These are phyloP conservation scores for Moesziomyces aphidis DNA, from an alignment of 1,284 basidiomycete genomes.

Conservation along the genomic window DNA sequence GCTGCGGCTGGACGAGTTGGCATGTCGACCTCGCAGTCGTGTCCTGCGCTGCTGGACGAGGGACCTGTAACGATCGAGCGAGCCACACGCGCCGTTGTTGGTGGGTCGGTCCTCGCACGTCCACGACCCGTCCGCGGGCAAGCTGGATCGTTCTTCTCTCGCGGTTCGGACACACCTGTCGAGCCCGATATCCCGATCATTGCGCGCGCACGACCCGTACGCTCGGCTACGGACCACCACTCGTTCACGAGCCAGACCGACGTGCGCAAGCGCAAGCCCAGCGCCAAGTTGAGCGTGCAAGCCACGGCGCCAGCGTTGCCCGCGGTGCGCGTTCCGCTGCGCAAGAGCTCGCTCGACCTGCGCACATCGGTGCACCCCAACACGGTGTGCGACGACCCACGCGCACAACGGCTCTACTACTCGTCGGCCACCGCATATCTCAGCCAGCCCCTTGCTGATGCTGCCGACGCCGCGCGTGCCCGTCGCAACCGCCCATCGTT, in stretches of 20 bases:
- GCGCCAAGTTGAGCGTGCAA: not conserved
- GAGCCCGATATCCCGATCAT: not conserved
- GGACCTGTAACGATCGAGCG: not conserved
- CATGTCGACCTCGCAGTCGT: not conserved
- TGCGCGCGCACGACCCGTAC: not conserved
- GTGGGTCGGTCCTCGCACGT: not conserved
- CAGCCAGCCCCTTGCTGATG: not conserved
- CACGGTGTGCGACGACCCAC: constrained; percentile 9
- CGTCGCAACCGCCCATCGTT: not conserved
- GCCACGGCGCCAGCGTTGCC: no score
- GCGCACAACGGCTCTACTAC: constrained; percentile 3
- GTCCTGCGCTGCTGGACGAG: not conserved
- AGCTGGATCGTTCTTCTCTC: not conserved
- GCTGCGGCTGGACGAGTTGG: no score
- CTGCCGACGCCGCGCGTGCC: no score
- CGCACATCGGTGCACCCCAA: constrained; percentile 16
- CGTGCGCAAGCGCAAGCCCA: not conserved
- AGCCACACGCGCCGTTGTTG: not conserved
- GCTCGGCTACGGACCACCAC: not conserved
- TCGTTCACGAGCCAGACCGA: not conserved
- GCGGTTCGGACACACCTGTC: not conserved
- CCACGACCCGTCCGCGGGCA: not conserved
- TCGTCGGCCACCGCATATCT: constrained; percentile 17
- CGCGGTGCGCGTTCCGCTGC: constrained; percentile 9
- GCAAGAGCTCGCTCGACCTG: constrained; percentile 34